Percentiles rank a stretch among this genome's conserved stretches.
Evolutionary conservation across 495 filamentous ascomycete species (phyloP).

Genomic region (Halenospora varia): DNA sequence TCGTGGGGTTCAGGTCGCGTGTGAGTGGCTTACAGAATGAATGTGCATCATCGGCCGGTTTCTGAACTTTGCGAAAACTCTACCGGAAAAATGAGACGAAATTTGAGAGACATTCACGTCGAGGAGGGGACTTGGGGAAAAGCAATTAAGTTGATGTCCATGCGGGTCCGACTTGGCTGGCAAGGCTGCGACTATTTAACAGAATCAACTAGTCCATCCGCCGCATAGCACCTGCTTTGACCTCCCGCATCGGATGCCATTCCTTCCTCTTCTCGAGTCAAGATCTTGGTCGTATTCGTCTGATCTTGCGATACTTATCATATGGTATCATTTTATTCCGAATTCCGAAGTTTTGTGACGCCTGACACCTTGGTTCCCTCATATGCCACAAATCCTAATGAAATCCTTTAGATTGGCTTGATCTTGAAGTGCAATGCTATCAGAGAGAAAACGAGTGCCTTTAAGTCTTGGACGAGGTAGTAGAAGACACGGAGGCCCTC

Average conservation of each 20-base stretch:
- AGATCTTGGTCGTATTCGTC: not conserved
- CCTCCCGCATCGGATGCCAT: not conserved
- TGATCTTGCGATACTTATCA: not conserved
- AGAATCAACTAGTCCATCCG: too few relatives aligned
- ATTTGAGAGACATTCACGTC: too few relatives aligned
- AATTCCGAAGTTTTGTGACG: constrained; percentile 12
- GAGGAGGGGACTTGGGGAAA: too few relatives aligned
- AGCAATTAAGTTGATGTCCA: too few relatives aligned
- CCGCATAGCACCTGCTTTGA: not conserved
- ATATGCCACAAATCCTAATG: not conserved
- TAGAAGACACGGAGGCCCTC: constrained; percentile 99
- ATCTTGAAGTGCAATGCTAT: constrained; percentile 98
- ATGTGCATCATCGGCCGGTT: too few relatives aligned
- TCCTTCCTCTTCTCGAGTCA: not conserved
- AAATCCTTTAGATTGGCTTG: constrained; percentile 67
- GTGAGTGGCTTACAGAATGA: too few relatives aligned
- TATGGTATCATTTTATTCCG: constrained; percentile 5
- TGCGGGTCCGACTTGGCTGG: too few relatives aligned
- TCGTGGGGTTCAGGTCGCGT: not conserved
- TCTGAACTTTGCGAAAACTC: too few relatives aligned
- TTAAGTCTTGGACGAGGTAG: constrained; percentile 97
- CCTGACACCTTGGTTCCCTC: constrained; percentile 13
- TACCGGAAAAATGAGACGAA: too few relatives aligned
- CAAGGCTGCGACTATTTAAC: too few relatives aligned
- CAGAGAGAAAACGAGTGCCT: constrained; percentile 93